Conservation (phyloP, 2,329 filamentous ascomycete genomes). For the Penicillium sp. region DNA sequence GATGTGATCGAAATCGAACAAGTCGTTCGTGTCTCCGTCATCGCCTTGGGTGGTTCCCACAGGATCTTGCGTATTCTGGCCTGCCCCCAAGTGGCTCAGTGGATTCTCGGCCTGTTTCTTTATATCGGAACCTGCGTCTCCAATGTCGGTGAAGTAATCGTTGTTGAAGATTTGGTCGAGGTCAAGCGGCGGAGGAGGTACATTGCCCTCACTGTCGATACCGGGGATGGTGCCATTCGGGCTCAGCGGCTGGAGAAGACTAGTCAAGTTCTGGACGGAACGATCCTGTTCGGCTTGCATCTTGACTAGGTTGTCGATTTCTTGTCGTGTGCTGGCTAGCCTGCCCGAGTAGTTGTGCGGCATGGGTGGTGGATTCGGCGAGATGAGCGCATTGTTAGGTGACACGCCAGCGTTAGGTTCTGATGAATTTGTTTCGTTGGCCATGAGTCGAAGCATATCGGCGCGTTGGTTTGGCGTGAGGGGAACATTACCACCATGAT, state of each 20-base stretch:
- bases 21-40: slow-evolving; percentile 35
- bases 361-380: slow-evolving; percentile 54
- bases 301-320: slow-evolving; percentile 74
- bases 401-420: slow-evolving; percentile 38
- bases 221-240: slow-evolving; percentile 77
- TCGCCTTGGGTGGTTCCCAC: slow-evolving; percentile 19
- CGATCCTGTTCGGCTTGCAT: slow-evolving; percentile 75
- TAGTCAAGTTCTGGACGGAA: slow-evolving; percentile 71
- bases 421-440: slow-evolving; percentile 44
- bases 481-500: slow-evolving; percentile 41
- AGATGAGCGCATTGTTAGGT: slow-evolving; percentile 57
- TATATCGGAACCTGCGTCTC: slow-evolving; percentile 32
- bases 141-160: slow-evolving; percentile 52
- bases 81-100: slow-evolving; percentile 13
- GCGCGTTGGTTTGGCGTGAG: slow-evolving; percentile 47
- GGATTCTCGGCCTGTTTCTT: slow-evolving; percentile 24
- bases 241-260: slow-evolving; percentile 72
- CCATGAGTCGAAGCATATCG: slow-evolving; percentile 48
- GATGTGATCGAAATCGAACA: slow-evolving; percentile 44
- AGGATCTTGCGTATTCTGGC: slow-evolving; percentile 17
- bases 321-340: slow-evolving; percentile 65
- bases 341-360: slow-evolving; percentile 47
- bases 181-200: slow-evolving; percentile 50
- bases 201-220: slow-evolving; percentile 46
- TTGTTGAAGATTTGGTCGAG: slow-evolving; percentile 59